Percentiles rank a stretch among this genome's conserved stretches.
Conservation (phyloP, 2,329 filamentous ascomycete genomes). For the Sporothrix humicola region DNA sequence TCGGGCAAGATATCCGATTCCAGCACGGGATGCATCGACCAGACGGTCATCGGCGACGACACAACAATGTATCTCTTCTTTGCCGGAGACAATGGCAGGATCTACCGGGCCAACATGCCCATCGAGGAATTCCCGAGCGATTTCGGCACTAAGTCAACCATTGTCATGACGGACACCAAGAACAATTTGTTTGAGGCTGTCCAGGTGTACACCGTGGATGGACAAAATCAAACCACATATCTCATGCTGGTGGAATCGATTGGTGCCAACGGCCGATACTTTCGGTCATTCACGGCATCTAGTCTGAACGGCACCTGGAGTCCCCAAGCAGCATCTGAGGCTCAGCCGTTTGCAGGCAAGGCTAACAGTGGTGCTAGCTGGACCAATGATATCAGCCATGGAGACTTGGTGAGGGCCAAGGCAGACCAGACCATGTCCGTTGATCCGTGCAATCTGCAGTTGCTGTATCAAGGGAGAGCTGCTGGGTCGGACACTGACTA, state of each 20-base stretch:
- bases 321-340: slow-evolving; percentile 60
- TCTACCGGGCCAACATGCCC: slow-evolving; percentile 69
- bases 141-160: slow-evolving; percentile 59
- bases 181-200: slow-evolving; percentile 70
- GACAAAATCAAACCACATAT: slow-evolving; percentile 49
- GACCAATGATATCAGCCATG: slow-evolving; percentile 71
- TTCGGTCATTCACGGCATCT: slow-evolving; percentile 69
- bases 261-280: slow-evolving; percentile 63
- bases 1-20: slow-evolving; percentile 58
- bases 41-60: slow-evolving; percentile 68
- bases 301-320: slow-evolving; percentile 64
- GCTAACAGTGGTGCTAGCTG: slow-evolving; percentile 68
- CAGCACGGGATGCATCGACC: slow-evolving; percentile 64
- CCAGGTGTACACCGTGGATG: slow-evolving; percentile 66
- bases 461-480: slow-evolving; percentile 66
- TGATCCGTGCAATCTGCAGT: slow-evolving; percentile 67
- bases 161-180: slow-evolving; percentile 58
- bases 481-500: slow-evolving; percentile 49
- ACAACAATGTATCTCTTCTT: slow-evolving; percentile 69
- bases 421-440: slow-evolving; percentile 62
- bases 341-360: slow-evolving; percentile 67
- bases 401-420: slow-evolving; percentile 40
- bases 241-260: slow-evolving; percentile 72
- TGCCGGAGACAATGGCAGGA: slow-evolving; percentile 68
- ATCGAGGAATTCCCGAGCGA: slow-evolving; percentile 65